phyloP scores from a whole-genome alignment of 2,329 filamentous ascomycete species.

The Diaporthe humulicola region DNA sequence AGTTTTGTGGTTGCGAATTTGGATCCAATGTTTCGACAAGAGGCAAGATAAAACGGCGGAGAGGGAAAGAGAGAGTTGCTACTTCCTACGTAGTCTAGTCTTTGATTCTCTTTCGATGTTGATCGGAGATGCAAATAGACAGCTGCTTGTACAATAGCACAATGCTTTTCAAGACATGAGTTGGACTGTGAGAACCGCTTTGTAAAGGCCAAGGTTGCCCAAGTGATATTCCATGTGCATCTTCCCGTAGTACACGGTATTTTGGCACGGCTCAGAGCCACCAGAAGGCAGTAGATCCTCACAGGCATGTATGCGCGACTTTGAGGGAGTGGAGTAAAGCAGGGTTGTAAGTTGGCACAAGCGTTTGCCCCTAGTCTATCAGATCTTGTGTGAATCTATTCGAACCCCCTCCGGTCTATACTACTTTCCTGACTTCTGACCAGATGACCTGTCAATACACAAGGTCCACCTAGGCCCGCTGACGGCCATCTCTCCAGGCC shows the following conservation, averaged over 20 bases:
- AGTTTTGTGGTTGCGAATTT: constrained; percentile 7
- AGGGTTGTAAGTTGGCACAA: neutral
- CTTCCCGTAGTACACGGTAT: too few species aligned
- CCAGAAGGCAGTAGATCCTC: neutral
- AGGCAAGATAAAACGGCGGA: constrained; percentile 23
- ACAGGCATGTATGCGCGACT: neutral
- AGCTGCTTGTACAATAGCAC: constrained; percentile 32
- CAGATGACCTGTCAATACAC: neutral
- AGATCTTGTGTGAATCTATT: constrained; percentile 13
- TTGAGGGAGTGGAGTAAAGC: neutral
- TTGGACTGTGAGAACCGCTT: neutral
- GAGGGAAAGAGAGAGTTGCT: constrained; percentile 17
- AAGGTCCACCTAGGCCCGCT: constrained; percentile 31
- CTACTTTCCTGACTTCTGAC: neutral
- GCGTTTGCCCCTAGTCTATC: constrained; percentile 21
- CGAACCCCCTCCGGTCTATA: constrained; percentile 1
- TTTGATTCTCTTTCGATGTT: constrained; percentile 27
- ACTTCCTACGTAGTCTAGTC: constrained; percentile 35
- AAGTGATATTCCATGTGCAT: neutral
- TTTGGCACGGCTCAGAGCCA: too few species aligned
- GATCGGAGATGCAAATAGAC: constrained; percentile 33
- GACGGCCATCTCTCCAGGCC: constrained; percentile 58
- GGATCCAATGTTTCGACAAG: constrained; percentile 19
- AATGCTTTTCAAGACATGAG: neutral
- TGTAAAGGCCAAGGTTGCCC: neutral